Evolutionary conservation across 2,329 filamentous ascomycete species (phyloP), one percentile per base, ranked within the genome.

Genomic region (Ophiocordyceps camponoti-saundersi): DNA sequence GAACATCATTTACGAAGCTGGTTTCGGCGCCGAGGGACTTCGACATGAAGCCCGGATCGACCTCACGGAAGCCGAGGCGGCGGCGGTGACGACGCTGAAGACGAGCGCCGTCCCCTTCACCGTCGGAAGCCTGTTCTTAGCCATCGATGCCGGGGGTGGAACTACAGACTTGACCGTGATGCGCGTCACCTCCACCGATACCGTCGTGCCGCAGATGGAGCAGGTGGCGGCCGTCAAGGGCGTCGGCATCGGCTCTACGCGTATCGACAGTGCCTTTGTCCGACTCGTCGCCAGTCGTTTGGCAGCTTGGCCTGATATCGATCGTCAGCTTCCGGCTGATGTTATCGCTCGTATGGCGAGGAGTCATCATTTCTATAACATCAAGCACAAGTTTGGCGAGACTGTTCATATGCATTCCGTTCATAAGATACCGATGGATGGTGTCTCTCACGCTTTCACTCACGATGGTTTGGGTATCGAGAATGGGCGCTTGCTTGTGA

Each of bases 31-130:
- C 2, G 66, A 66, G 18, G 64, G 67, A 0, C 54, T 52, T 0
- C 50, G 51, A 1, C 68, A 71, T 50, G 56, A 52, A 1, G 66
- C 66, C 3, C 56, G 59, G 0, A 59, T 71, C 13, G 67, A 70
- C 44, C 57, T 72, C 42, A 71, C 68, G 6, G 69, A 71, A 50
- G 66, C 69, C 2, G 68, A 71, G 50, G 67, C 68, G 1, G 68
- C 68, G 2, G 66, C 69, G 1, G 67, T 71, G 6, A 65, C 66
- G 0, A 69, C 67, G 0, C 60, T 70, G 48, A 69, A 69, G 53
- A 63, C 62, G 16, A 62, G 63, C 13, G 55, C 65, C 5, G 53
- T 70, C 26, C 52, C 47, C 23, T 68, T 70, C 47, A 47, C 54
- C 8, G 48, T 55, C 18, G 65, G 61, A 22, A 63, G 62, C 39